Evolutionary conservation across 345 rosid species (phyloP), one percentile per base, ranked within the genome.

Genomic region (Raphanus sativus): DNA sequence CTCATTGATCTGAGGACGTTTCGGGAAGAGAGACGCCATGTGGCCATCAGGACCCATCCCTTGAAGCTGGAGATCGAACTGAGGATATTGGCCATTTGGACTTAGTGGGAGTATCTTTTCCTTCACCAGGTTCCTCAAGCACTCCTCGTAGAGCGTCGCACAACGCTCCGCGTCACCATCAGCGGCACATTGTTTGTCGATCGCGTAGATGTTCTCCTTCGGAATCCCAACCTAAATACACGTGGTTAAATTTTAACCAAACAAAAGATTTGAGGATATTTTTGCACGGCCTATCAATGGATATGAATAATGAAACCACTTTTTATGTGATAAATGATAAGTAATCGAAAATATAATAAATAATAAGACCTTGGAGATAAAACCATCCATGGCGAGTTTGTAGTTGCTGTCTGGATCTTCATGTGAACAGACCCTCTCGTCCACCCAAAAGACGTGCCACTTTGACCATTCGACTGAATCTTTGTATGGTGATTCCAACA

Each of bases 31-130:
- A 13, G 97, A 91, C 16, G 98, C 97, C 62, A 93, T 86, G 17
- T 89, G 97, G 21, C 97, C 97, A 80, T 90, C 97, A 1, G 93
- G 95, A 24, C 98, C 98, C 89, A 91, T 86, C 13, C 97, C 97
- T 3, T 89, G 83, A 73, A 93, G 95, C 82, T 86, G 81, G 65
- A 91, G 89, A 79, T 93, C 96, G 12, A 93, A 93, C 82, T 86
- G 89, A 1, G 98, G 97, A 48, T 85, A 76, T 45, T 87, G 89
- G 28, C 75, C 83, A 0, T 74, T 62, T 17, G 85, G 15, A 6
- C 89, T 87, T 61, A 64, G 36, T 10, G 69, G 77, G 9, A 93
- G 8, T 36, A 84, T 81, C 13, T 79, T 77, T 63, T 29, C 45
- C 21, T 75, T 48, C 55, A 84, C 91, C 77, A 88, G 77, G 50